A percentile compares a stretch with the other conserved stretches of the same genome.
Evolutionary conservation across 2,329 filamentous ascomycete genomes (phyloP).

Genomic region (Blastomyces parvus): DNA sequence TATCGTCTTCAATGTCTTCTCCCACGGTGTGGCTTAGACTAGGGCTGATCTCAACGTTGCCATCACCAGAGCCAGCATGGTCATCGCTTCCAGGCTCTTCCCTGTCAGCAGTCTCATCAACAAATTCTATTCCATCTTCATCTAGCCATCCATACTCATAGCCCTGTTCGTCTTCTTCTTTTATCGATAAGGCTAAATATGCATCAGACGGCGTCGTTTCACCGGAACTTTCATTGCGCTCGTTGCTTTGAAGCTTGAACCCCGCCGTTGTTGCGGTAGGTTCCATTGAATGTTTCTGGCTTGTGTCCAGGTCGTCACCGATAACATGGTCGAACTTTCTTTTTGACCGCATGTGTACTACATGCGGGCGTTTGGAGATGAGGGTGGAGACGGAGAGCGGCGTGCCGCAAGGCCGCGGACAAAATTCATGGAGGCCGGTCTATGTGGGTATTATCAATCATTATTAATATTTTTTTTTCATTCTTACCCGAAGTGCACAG

Average conservation of each 20-base stretch:
- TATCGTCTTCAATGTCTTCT: slow-evolving; percentile 5
- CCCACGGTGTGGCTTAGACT: too few species aligned
- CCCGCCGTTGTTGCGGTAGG: not conserved
- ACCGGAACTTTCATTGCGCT: not conserved
- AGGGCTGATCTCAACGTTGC: slow-evolving; percentile 5
- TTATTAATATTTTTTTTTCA: not conserved
- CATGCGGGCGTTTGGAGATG: slow-evolving; percentile 15
- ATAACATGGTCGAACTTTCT: slow-evolving; percentile 37
- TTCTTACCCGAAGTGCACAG: not conserved
- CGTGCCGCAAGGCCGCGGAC: slow-evolving; percentile 9
- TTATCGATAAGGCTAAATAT: not conserved
- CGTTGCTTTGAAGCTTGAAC: not conserved
- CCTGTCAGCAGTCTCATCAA: not conserved
- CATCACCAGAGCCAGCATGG: slow-evolving; percentile 22
- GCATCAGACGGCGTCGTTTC: not conserved
- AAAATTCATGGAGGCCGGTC: slow-evolving; percentile 7
- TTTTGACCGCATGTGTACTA: slow-evolving; percentile 21
- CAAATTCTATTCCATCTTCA: slow-evolving; percentile 1
- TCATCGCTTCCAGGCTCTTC: slow-evolving; percentile 24
- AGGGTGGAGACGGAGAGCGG: slow-evolving; percentile 8
- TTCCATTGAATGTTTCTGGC: not conserved
- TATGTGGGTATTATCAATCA: not conserved
- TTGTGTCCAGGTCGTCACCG: slow-evolving; percentile 35
- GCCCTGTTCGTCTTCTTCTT: slow-evolving; percentile 8
- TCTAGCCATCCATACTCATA: slow-evolving; percentile 1